Conservation (phyloP, 78 protist genomes). For the Chrysochromulina parva region DNA sequence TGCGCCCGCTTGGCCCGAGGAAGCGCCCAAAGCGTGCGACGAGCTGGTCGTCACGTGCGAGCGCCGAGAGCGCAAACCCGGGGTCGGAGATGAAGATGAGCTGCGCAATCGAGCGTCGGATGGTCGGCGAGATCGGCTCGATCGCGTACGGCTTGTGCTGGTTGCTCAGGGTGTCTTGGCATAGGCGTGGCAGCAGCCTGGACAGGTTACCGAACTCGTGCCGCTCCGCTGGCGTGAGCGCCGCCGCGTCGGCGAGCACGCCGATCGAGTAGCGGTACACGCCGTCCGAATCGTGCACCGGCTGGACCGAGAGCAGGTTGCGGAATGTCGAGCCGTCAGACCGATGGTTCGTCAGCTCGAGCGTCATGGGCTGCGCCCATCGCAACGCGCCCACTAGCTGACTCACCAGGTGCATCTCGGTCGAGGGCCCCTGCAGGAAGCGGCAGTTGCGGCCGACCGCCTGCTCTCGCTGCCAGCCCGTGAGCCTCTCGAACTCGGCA, state of each 20-base stretch:
- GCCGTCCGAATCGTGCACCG: not conserved
- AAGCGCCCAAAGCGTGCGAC: no score
- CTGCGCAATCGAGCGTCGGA: no score
- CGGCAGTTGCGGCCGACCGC: conserved; percentile 27
- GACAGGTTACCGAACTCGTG: no score
- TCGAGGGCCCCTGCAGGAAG: conserved; percentile 11
- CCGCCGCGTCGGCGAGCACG: not conserved
- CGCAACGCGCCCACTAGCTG: not conserved
- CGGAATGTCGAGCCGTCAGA: not conserved
- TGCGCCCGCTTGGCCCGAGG: no score
- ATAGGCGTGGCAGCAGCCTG: no score
- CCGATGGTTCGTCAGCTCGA: not conserved
- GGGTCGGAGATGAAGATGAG: no score
- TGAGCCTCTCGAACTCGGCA: not conserved
- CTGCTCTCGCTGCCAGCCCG: not conserved
- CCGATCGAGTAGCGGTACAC: not conserved
- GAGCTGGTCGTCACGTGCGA: no score
- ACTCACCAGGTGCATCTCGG: not conserved
- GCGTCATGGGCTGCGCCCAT: not conserved
- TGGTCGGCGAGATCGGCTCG: no score
- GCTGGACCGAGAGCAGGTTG: not conserved
- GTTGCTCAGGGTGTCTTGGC: no score
- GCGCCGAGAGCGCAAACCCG: no score
- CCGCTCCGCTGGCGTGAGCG: no score
- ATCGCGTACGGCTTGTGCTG: no score